phyloP scores from a whole-genome alignment of 2,329 filamentous ascomycete species.

The Ceratocystis variospora region DNA sequence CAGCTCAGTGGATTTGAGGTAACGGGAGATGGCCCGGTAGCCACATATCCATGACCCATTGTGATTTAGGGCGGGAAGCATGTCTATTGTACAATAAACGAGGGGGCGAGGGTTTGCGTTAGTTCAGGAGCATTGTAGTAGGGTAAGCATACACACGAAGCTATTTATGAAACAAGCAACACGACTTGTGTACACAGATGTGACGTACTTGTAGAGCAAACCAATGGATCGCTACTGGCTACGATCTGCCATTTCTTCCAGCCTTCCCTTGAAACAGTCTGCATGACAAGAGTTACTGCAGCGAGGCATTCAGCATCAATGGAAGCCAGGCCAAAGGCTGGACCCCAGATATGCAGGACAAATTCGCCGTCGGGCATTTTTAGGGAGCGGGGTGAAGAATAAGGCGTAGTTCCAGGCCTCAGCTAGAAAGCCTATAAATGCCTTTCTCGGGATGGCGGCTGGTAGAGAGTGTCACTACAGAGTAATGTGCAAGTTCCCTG shows the following conservation, averaged over 20 bases:
- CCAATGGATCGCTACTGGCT: constrained; percentile 56
- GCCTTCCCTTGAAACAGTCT: constrained; percentile 24
- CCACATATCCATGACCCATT: constrained; percentile 42
- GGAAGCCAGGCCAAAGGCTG: constrained; percentile 76
- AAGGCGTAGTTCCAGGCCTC: background rate
- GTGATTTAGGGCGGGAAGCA: constrained; percentile 42
- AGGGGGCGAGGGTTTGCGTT: background rate
- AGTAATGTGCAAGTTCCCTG: too few species aligned
- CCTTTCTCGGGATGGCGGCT: background rate
- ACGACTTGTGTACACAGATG: background rate
- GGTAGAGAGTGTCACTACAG: too few species aligned
- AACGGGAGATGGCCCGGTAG: constrained; percentile 45
- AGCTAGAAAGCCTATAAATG: background rate
- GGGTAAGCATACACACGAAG: constrained; percentile 7
- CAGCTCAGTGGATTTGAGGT: constrained; percentile 34
- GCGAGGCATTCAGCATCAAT: constrained; percentile 86
- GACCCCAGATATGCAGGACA: constrained; percentile 79
- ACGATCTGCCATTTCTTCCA: constrained; percentile 48
- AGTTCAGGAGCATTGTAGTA: background rate
- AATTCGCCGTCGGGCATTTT: constrained; percentile 15
- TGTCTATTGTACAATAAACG: constrained; percentile 28
- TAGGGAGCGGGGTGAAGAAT: background rate
- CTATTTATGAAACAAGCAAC: constrained; percentile 1
- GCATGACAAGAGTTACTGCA: constrained; percentile 57
- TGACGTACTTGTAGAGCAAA: constrained; percentile 55